Base-by-base conservation (phyloP, 768 basidiomycete species). In the Lenzites betulinus region DNA sequence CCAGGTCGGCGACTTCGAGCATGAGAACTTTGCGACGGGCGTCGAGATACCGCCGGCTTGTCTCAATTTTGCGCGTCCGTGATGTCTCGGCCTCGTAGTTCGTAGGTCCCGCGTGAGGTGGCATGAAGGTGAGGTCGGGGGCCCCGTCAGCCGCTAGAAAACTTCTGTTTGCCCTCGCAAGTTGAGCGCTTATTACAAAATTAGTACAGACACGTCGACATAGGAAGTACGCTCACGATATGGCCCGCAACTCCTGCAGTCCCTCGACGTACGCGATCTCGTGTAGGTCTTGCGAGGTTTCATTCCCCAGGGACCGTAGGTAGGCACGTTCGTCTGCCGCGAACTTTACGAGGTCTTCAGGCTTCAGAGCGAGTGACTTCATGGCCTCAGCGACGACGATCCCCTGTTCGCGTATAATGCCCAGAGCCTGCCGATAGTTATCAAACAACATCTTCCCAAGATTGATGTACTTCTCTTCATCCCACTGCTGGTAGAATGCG, bases 381-480 rank as follows among this genome's bases (percentile, higher is more conserved):
- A 68, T 62, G 3, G 65, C 62, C 30, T 65, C 39, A 11, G 59
- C 20, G 23, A 71, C 41, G n/a, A 18, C 12, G 41, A 42, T 42
- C 41, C n/a, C 41, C 9, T 11, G 41, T 6, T 59, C 52, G 15
- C 69, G 38, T 30, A 76, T 63, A 58, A 70, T 69, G 0, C 65
- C 42, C 20, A 74, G 66, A 1, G 72, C 73, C 47, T 76, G 74
- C 1, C 18, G 16, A 58, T 73, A 73, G 52, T 76, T 76, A 43
- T 71, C 64, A 56, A 50, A 51, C 13, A 68, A 20, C 43, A 70
- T 59, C 0, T n/a, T 62, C 39, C 70, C 72, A 1, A 75, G 59
- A 50, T 73, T 73, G 12, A 56, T 50, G 58, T 76, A 74, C 60
- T 76, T 75, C 11, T 77, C 74, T 2, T 58, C 55, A 62, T 78